Evolutionary conservation across 1,139 yeast genomes (phyloP), one percentile per base, ranked within the genome.

Genomic region (Taphrina deformans): DNA sequence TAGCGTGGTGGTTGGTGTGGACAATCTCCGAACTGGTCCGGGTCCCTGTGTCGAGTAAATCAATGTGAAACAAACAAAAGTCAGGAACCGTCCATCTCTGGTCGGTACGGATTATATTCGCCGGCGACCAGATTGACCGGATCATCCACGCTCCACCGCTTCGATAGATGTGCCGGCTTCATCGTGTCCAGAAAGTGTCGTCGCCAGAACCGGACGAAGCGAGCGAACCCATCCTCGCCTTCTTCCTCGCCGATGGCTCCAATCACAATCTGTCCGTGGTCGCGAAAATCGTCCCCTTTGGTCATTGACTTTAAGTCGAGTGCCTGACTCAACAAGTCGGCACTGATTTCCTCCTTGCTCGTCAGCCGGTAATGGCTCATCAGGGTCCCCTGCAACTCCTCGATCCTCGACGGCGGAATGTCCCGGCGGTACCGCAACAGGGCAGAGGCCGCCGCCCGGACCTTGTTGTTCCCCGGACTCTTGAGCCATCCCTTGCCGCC

Each of bases 401-500:
- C 41, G 18, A 31, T 27, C 6, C 61, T 24, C 18, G 18, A 29
- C 3, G 40, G 23, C 9, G 61, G 61, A n/a, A 55, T 55, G 24
- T 6, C 35, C 1, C 10, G 29, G 7, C 1, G 2, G 44, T 41
- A 23, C 31, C 61, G 61, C 18, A 31, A 18, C 44, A 55, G 40
- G 5, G 61, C 61, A 16, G 61, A 26, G 2, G 52, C 61, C 21
- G 61, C 51, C 12, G 61, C 50, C 10, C 52, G 14, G 52, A 55
- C 44, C 9, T 12, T 9, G 12, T 31, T 24, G 26, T 41, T n/a
- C 21, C 51, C 52, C 6, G 38, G 44, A 21, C 18, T 3, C 51
- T 55, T 55, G 41, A 41, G 27, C 51, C 50, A 26, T 16, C 61
- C 61, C n/a, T 26, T 16, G 10, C 61, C 61, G 3, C 33, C 21